These are phyloP conservation scores for Malania oleifera DNA, from an alignment of 164 flowering plant genomes.

Conservation along the genomic window DNA sequence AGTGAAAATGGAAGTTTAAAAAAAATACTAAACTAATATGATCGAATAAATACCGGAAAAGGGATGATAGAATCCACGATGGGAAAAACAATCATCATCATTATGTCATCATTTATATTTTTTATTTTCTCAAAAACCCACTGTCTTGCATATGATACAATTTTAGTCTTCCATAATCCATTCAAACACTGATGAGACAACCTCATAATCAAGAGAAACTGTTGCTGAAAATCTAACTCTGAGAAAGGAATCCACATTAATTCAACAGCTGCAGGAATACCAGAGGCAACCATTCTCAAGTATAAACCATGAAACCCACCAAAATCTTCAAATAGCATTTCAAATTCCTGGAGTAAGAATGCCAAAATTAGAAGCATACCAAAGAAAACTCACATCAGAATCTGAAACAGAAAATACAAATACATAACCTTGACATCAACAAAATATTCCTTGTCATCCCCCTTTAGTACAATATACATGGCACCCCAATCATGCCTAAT, in stretches of 20 bases:
- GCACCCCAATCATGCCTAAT: conserved; percentile 95
- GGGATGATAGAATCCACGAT: conserved; percentile 63
- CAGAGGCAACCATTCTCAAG: conserved; percentile 70
- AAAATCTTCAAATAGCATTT: conserved; percentile 69
- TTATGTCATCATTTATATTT: conserved; percentile 57
- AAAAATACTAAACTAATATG: not conserved
- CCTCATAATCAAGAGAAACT: conserved; percentile 47
- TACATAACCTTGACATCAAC: conserved; percentile 62
- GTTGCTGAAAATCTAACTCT: conserved; percentile 66
- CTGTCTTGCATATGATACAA: conserved; percentile 35
- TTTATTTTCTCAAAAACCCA: conserved; percentile 41
- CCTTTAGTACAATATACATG: conserved; percentile 76
- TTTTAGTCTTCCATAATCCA: conserved; percentile 52
- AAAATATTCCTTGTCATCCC: conserved; percentile 68
- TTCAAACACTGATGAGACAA: conserved; percentile 37
- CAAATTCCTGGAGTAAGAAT: conserved; percentile 60
- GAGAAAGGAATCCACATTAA: conserved; percentile 93
- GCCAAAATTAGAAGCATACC: conserved; percentile 3
- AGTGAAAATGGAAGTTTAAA: not conserved
- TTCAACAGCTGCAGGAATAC: conserved; percentile 77
- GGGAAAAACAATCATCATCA: conserved; percentile 68
- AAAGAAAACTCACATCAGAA: not conserved
- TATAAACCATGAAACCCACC: conserved; percentile 93
- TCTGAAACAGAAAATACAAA: not conserved
- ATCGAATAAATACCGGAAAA: conserved; percentile 40